These are phyloP conservation scores for Teratosphaeria pseudoeucalypti DNA, from an alignment of 2,329 filamentous ascomycete genomes.

Conservation along the genomic window DNA sequence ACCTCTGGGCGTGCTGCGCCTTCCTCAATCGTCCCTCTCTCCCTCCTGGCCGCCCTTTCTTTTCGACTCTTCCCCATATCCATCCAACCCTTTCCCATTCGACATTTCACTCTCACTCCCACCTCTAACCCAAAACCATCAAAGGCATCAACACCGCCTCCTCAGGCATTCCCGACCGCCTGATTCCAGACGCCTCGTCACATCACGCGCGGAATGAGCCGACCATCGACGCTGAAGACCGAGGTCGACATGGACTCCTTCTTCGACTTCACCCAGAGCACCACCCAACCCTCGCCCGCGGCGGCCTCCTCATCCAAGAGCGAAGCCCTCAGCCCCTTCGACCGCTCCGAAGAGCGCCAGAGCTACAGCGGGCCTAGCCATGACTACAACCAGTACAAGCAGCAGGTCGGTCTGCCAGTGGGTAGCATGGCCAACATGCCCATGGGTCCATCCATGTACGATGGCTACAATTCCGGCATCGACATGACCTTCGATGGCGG, in stretches of 20 bases:
- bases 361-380: conserved; percentile 58
- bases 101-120: not conserved
- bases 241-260: conserved; percentile 31
- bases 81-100: not conserved
- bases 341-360: conserved; percentile 25
- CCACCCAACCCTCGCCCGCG: conserved; percentile 19
- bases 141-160: not conserved
- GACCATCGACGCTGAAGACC: conserved; percentile 22
- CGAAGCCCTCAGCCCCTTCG: conserved; percentile 22
- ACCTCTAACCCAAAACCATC: not conserved
- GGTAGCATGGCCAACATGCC: conserved; percentile 73
- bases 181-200: not conserved
- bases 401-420: conserved; percentile 85
- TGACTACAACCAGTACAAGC: conserved; percentile 89
- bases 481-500: conserved; percentile 52
- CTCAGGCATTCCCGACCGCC: not conserved
- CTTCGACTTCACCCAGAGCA: conserved; percentile 30
- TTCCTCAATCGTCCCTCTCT: not conserved
- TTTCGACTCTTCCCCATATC: not conserved
- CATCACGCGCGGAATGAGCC: conserved; percentile 10
- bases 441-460: conserved; percentile 44
- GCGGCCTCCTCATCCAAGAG: conserved; percentile 16
- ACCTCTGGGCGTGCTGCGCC: not conserved
- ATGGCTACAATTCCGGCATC: conserved; percentile 42
- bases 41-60: not conserved